Percentiles rank a stretch among this genome's conserved stretches.
Conservation (phyloP, 2,329 filamentous ascomycete species). For the Onygenales sp. region DNA sequence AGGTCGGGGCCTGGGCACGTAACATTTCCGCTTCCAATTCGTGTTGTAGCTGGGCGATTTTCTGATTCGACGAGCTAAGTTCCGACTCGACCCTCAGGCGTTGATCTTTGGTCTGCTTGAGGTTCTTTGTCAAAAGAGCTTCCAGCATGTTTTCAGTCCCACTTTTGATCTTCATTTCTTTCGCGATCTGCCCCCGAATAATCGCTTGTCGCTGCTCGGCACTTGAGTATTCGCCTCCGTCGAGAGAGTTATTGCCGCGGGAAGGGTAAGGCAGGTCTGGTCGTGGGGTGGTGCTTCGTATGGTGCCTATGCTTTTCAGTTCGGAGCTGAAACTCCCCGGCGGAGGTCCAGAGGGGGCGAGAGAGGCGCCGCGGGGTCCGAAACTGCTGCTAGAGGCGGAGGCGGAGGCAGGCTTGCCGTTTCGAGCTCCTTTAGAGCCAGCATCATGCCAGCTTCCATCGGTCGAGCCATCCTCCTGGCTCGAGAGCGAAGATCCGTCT, state of each 20-base stretch:
- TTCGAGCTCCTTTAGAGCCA: constrained; percentile 22
- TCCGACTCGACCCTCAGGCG: constrained; percentile 73
- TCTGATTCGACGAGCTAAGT: constrained; percentile 75
- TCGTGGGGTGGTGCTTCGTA: constrained; percentile 51
- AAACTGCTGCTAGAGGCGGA: constrained; percentile 51
- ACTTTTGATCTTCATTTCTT: constrained; percentile 95
- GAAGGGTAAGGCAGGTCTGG: constrained; percentile 48
- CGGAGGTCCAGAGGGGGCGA: constrained; percentile 62
- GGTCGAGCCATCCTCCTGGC: constrained; percentile 28
- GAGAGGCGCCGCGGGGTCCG: constrained; percentile 57
- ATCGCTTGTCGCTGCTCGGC: constrained; percentile 65
- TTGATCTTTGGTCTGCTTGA: constrained; percentile 88
- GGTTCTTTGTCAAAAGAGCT: constrained; percentile 86
- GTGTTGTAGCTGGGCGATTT: constrained; percentile 50
- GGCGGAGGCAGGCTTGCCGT: constrained; percentile 46
- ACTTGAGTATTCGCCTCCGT: constrained; percentile 51
- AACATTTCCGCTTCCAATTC: constrained; percentile 53
- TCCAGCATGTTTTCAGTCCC: constrained; percentile 97
- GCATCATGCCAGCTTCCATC: constrained; percentile 31
- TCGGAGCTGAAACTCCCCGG: constrained; percentile 86
- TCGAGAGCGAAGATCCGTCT: constrained; percentile 27
- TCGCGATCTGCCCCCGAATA: constrained; percentile 77
- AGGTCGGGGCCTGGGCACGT: constrained; percentile 45
- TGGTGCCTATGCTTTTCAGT: constrained; percentile 58
- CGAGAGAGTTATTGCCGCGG: constrained; percentile 36